Base-by-base conservation (phyloP, 192 early-diverging fungal species). In the Funneliformis geosporum region DNA sequence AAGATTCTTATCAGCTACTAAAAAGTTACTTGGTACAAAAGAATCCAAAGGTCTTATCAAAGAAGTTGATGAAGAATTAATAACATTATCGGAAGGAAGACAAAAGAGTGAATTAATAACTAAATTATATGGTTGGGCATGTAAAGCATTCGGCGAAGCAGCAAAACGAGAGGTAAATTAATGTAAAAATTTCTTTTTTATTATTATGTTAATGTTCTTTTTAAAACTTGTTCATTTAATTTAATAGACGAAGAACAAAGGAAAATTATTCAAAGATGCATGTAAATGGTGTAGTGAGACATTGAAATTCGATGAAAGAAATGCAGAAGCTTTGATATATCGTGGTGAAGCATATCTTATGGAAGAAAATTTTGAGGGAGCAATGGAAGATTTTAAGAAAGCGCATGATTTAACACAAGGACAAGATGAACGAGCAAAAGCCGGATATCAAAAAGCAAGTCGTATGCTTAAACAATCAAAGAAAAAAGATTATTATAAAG, bases 401-500 rank as follows among this genome's bases (percentile, higher is more conserved):
- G 95, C 96, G 8, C 87, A 94, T 79, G 89, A 95, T 59, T 80
- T 85, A 9, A 81, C 80, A 27, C 82, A 87, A 61, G 84, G 86
- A 46, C 87, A 90, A 50, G 85, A 96, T 74, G 83, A 82, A 11
- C 76, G 85, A 10, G 85, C 92, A 12, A 80, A 79, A 16, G 88
- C 93, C 55, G 84, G 88, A 40, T 87, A 91, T 75, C 83, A 82
- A 28, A 87, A 89, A 60, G 93, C 94, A 2, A 88, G 94, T 79
- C 76, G 86, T 78, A 78, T 94, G 64, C 67, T 83, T 25, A 84
- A 87, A 66, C 85, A 87, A 80, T 87, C 86, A 39, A 87, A 90
- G 82, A 85, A 86, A 64, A 93, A 91, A 73, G 96, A 99, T 78
- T 99, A 99, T 81, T 99, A 99, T 89, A 99, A 99, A 87, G 91